These are phyloP conservation scores for Colletotrichum brevisporum DNA, from an alignment of 2,329 filamentous ascomycete genomes.

Conservation along the genomic window DNA sequence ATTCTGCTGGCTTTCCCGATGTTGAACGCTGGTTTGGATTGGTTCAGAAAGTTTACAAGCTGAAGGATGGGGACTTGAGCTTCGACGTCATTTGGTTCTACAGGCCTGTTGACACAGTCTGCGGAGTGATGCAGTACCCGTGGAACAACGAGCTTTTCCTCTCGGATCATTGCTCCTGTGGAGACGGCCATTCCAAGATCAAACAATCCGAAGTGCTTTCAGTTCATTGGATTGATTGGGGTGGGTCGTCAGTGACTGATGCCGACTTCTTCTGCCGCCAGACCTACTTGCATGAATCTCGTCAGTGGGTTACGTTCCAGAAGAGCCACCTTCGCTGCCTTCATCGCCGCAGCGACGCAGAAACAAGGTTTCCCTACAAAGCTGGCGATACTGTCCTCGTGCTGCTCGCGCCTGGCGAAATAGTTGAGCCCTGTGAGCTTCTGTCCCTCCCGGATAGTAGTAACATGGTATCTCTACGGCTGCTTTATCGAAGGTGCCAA, in stretches of 20 bases:
- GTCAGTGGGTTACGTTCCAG: constrained; percentile 73
- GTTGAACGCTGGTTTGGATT: constrained; percentile 78
- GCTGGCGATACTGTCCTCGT: constrained; percentile 73
- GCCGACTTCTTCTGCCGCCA: constrained; percentile 78
- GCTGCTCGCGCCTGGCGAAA: constrained; percentile 47
- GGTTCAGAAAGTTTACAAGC: constrained; percentile 69
- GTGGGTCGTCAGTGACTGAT: constrained; percentile 60
- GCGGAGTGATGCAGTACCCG: constrained; percentile 77
- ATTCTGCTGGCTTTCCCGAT: constrained; percentile 56
- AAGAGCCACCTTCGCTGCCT: constrained; percentile 68
- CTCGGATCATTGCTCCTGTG: constrained; percentile 82
- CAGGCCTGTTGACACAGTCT: constrained; percentile 77
- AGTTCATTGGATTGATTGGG: constrained; percentile 72
- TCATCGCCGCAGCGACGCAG: constrained; percentile 55
- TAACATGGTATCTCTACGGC: constrained; percentile 60
- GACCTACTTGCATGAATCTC: constrained; percentile 73
- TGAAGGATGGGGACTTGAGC: constrained; percentile 51
- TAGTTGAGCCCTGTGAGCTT: constrained; percentile 75
- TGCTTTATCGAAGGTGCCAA: constrained; percentile 63
- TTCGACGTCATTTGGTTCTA: constrained; percentile 84
- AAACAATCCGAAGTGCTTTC: constrained; percentile 68
- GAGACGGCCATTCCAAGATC: constrained; percentile 59
- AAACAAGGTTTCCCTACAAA: constrained; percentile 27
- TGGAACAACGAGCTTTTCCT: constrained; percentile 82
- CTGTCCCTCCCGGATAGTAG: constrained; percentile 49